A percentile compares a stretch with the other conserved stretches of the same genome.
These are phyloP conservation scores for Nannochloropsis salina DNA, from an alignment of 108 stramenopile species.

Conservation along the genomic window DNA sequence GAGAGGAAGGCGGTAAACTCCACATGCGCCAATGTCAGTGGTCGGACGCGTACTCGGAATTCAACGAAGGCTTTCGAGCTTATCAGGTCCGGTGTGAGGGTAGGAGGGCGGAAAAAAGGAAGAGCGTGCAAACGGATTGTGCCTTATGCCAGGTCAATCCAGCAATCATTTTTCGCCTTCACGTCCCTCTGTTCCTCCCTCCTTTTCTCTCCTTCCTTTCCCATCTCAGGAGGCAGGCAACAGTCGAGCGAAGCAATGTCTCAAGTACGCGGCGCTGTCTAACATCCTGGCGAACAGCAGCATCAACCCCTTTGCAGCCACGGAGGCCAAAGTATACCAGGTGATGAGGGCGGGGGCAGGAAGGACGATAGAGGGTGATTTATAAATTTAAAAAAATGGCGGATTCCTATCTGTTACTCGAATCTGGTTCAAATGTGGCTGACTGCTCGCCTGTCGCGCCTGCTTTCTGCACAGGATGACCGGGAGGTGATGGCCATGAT, in stretches of 20 bases:
- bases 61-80: slow-evolving; percentile 42
- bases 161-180: not conserved
- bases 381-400: too few relatives aligned
- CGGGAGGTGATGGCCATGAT: slow-evolving; percentile 48
- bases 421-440: not conserved
- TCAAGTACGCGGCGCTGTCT: slow-evolving; percentile 52
- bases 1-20: slow-evolving; percentile 54
- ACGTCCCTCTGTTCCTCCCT: not conserved
- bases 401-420: not conserved
- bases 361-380: not conserved
- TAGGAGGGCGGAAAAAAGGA: not conserved
- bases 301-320: slow-evolving; percentile 54
- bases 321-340: slow-evolving; percentile 53
- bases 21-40: slow-evolving; percentile 43
- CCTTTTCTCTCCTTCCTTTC: not conserved
- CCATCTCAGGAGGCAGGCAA: slow-evolving; percentile 36
- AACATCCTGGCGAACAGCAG: slow-evolving; percentile 50
- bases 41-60: slow-evolving; percentile 50
- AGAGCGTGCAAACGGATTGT: not conserved
- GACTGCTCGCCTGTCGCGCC: not conserved
- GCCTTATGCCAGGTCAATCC: too few relatives aligned
- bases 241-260: slow-evolving; percentile 47
- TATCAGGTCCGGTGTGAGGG: slow-evolving; percentile 30
- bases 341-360: not conserved
- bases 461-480: slow-evolving; percentile 37